Conservation (phyloP, 768 basidiomycete genomes). For the Cystoderma amianthinum region DNA sequence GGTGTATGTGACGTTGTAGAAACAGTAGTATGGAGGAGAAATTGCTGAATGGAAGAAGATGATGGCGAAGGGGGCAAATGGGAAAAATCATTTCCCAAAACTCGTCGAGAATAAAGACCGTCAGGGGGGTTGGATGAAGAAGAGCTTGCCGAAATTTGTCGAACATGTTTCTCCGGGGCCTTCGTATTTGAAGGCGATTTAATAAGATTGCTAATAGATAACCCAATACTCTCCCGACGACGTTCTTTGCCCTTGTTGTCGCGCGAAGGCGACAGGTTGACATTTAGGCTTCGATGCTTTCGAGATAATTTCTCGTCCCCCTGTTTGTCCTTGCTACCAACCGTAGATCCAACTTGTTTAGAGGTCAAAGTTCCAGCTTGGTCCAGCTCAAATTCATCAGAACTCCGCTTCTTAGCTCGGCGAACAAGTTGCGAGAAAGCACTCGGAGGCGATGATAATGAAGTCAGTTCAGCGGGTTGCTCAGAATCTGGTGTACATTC, state of each 20-base stretch:
- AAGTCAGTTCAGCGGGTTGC: background rate
- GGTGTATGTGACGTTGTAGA: constrained; percentile 31
- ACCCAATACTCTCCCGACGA: constrained; percentile 44
- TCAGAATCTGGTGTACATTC: too few species aligned
- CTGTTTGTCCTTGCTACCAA: constrained; percentile 32
- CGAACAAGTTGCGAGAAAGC: constrained; percentile 49
- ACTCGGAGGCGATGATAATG: constrained; percentile 50
- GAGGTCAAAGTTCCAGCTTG: constrained; percentile 54
- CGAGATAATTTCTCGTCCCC: constrained; percentile 53
- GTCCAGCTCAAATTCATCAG: constrained; percentile 80
- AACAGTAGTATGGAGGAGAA: constrained; percentile 52
- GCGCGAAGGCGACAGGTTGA: constrained; percentile 28
- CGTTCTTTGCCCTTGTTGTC: constrained; percentile 47
- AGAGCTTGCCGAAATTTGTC: constrained; percentile 65
- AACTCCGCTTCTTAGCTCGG: constrained; percentile 67
- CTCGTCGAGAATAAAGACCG: constrained; percentile 44
- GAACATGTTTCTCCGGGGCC: constrained; percentile 41
- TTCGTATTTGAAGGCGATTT: constrained; percentile 22
- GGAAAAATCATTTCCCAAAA: constrained; percentile 73
- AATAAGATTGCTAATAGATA: constrained; percentile 30
- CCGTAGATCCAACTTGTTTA: constrained; percentile 30
- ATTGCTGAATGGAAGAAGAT: constrained; percentile 82
- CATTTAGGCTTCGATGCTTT: constrained; percentile 69
- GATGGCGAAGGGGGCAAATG: constrained; percentile 90
- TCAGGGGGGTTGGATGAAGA: constrained; percentile 57